A percentile compares a stretch with the other conserved stretches of the same genome.
phyloP scores from a whole-genome alignment of 306 rosid genomes.

The Canavalia gladiata region DNA sequence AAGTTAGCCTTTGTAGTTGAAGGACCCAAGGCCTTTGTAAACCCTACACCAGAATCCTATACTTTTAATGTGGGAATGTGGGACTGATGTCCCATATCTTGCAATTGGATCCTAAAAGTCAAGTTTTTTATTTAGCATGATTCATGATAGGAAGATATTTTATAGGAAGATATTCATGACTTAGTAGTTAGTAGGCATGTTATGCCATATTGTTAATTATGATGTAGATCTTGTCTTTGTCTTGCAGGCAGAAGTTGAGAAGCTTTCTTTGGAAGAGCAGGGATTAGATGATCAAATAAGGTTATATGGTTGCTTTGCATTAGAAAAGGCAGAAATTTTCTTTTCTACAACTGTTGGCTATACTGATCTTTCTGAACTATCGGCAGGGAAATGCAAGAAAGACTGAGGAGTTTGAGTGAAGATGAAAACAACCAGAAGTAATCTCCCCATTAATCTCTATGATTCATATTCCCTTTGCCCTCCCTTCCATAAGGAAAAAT shows the following conservation, averaged over 20 bases:
- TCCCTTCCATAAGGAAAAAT: background rate
- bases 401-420: constrained; percentile 81
- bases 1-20: no score
- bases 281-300: constrained; percentile 87
- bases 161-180: constrained; percentile 23
- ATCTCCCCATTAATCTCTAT: constrained; percentile 27
- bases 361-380: constrained; percentile 48
- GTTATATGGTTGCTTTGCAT: constrained; percentile 56
- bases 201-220: constrained; percentile 41
- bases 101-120: background rate
- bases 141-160: constrained; percentile 18
- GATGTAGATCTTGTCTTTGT: constrained; percentile 48
- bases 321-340: constrained; percentile 32
- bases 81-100: no score
- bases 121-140: constrained; percentile 30
- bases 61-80: no score
- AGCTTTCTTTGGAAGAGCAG: constrained; percentile 79
- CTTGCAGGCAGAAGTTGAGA: constrained; percentile 91
- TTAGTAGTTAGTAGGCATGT: constrained; percentile 34
- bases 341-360: constrained; percentile 38
- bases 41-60: no score
- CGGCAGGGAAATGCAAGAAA: constrained; percentile 92
- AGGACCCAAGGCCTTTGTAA: no score
- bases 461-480: constrained; percentile 35
- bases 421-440: constrained; percentile 88